phyloP scores from a whole-genome alignment of 2,329 filamentous ascomycete species.

The Xylogone sp. region DNA sequence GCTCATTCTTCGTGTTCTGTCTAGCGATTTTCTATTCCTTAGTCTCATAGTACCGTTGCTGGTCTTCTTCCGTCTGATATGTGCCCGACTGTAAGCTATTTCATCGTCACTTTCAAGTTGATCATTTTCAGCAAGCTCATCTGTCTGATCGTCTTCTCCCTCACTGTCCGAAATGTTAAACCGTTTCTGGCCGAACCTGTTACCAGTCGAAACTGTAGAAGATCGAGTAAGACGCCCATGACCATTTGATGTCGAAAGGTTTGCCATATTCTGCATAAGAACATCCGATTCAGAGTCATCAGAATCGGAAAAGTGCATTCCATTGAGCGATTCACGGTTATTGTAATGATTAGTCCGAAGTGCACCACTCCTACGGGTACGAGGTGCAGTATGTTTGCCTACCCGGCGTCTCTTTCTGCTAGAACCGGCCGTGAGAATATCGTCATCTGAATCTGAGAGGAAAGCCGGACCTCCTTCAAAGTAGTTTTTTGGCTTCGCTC shows the following conservation, averaged over 20 bases:
- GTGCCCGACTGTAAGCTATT: neutral
- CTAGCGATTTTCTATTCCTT: neutral
- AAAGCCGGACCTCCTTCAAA: constrained; percentile 12
- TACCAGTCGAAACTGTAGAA: constrained; percentile 5
- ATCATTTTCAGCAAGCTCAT: constrained; percentile 18
- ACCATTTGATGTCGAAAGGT: neutral
- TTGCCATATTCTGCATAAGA: neutral
- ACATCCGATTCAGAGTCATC: neutral
- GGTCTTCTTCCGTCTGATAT: neutral
- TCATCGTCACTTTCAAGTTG: neutral
- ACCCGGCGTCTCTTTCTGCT: neutral
- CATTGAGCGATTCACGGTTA: neutral
- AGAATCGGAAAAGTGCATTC: neutral
- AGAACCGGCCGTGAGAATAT: neutral
- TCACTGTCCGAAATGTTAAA: neutral
- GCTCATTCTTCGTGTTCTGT: neutral
- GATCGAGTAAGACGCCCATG: constrained; percentile 18
- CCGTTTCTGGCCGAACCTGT: constrained; percentile 4
- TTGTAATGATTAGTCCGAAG: neutral
- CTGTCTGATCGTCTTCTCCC: constrained; percentile 13
- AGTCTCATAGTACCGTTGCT: neutral
- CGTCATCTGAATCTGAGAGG: neutral
- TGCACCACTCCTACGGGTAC: neutral
- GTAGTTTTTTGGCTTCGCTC: constrained; percentile 7
- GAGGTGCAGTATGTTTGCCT: neutral